These are phyloP conservation scores for Arthrobotrys pseudoclavata DNA, from an alignment of 2,329 filamentous ascomycete species.

Conservation along the genomic window DNA sequence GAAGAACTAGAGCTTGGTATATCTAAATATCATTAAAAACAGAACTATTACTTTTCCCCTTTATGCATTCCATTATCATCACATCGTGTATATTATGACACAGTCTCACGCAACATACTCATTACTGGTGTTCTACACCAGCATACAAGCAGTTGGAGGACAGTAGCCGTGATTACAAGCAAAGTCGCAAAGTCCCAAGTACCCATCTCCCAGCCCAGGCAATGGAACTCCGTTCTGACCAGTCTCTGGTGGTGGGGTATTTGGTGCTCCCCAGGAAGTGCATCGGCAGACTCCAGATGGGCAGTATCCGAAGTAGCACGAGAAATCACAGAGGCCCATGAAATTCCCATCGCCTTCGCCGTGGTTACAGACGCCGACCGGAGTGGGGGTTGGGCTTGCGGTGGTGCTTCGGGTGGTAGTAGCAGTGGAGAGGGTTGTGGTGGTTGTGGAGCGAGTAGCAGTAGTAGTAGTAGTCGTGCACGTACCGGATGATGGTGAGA, in stretches of 20 bases:
- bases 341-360: constrained; percentile 65
- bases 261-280: constrained; percentile 56
- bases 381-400: constrained; percentile 50
- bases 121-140: constrained; percentile 9
- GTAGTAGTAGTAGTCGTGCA: constrained; percentile 58
- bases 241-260: constrained; percentile 62
- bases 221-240: constrained; percentile 65
- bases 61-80: not conserved
- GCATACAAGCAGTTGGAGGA: constrained; percentile 64
- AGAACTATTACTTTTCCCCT: not conserved
- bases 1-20: not conserved
- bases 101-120: not conserved
- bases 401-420: constrained; percentile 33
- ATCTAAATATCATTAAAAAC: constrained; percentile 19
- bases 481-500: constrained; percentile 54
- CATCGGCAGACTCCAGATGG: constrained; percentile 62
- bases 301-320: constrained; percentile 63
- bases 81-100: constrained; percentile 9
- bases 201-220: constrained; percentile 65
- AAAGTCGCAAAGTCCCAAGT: constrained; percentile 69
- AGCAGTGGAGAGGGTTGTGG: constrained; percentile 24
- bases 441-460: constrained; percentile 34
- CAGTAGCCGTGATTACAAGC: constrained; percentile 69
- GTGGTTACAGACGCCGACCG: constrained; percentile 59
- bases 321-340: constrained; percentile 65